These are phyloP conservation scores for Apocynum venetum DNA, from an alignment of 257 asterid genomes.

Conservation along the genomic window DNA sequence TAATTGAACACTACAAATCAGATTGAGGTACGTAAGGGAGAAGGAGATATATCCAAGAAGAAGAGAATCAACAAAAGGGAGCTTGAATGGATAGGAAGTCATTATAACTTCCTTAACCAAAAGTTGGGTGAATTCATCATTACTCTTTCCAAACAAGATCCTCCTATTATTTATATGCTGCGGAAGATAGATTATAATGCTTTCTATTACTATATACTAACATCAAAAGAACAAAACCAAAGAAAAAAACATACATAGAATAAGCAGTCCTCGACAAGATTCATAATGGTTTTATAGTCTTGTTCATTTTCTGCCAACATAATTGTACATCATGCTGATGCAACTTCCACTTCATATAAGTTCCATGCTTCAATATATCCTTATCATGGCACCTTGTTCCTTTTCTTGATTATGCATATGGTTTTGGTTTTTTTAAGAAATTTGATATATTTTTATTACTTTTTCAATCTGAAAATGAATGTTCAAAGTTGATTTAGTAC, in stretches of 20 bases:
- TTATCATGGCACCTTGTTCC: not conserved
- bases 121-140: slow-evolving; percentile 13
- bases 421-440: too few species aligned
- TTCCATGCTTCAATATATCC: slow-evolving; percentile 3
- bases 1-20: not conserved
- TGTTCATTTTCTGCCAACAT: slow-evolving; percentile 7
- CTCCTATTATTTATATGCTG: not conserved
- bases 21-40: not conserved
- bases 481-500: too few species aligned
- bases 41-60: not conserved
- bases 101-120: slow-evolving; percentile 15
- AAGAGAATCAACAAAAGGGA: not conserved
- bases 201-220: not conserved
- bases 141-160: slow-evolving; percentile 10
- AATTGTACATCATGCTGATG: slow-evolving; percentile 24
- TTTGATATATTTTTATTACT: too few species aligned
- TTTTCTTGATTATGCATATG: not conserved
- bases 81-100: slow-evolving; percentile 1
- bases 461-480: too few species aligned
- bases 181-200: not conserved
- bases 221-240: not conserved
- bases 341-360: slow-evolving; percentile 15
- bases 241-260: not conserved
- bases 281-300: slow-evolving; percentile 11
- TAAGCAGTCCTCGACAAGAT: slow-evolving; percentile 7